phyloP scores from a whole-genome alignment of 2,329 filamentous ascomycete species.

The Colletotrichum chlorophyti region DNA sequence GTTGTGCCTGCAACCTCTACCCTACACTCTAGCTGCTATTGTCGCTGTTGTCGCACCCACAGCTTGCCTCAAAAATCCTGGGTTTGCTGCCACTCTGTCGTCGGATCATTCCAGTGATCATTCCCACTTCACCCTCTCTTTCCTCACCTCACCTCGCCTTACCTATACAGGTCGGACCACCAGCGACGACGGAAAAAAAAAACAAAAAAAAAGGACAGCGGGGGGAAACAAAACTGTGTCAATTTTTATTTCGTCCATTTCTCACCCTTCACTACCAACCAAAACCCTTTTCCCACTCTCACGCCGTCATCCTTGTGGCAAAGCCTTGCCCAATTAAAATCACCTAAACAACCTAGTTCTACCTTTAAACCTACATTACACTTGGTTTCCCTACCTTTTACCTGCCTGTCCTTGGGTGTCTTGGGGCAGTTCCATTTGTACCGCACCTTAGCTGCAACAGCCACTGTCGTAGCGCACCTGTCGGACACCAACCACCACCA shows the following conservation, averaged over 20 bases:
- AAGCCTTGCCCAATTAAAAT: constrained; percentile 16
- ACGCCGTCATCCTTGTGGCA: constrained; percentile 23
- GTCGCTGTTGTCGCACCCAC: too few species aligned
- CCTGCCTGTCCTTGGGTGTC: constrained; percentile 7
- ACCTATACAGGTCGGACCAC: constrained; percentile 5
- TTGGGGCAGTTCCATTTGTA: constrained; percentile 17
- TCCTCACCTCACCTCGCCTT: not conserved
- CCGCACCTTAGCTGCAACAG: constrained; percentile 20
- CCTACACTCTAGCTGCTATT: too few species aligned
- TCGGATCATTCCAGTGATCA: constrained; percentile 7
- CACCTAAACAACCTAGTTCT: not conserved
- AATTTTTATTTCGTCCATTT: too few species aligned
- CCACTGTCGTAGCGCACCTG: constrained; percentile 11
- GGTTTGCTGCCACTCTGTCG: not conserved
- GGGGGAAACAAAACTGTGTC: too few species aligned
- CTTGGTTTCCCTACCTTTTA: constrained; percentile 1
- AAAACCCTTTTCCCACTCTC: constrained; percentile 8
- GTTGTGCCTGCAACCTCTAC: too few species aligned
- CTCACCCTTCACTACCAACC: too few species aligned
- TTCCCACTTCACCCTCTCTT: not conserved
- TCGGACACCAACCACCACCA: not conserved
- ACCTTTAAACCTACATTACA: not conserved
- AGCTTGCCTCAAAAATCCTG: not conserved
- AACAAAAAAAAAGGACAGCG: not conserved
- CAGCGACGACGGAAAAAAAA: not conserved